Conservation (phyloP, 495 filamentous ascomycete species). For the Chlorociboria aeruginascens region DNA sequence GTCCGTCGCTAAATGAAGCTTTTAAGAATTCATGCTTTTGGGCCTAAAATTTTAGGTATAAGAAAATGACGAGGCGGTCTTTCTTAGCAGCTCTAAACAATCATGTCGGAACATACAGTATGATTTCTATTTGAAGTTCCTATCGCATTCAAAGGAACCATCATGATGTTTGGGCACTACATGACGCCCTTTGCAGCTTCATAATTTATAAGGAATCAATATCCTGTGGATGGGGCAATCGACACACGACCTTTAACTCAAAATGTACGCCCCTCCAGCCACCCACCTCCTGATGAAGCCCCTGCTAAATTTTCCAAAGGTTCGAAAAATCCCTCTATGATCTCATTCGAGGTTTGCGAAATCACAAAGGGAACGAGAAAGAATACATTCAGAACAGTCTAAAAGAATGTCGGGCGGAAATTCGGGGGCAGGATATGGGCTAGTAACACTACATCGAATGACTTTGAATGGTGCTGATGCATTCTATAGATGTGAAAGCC, state of each 20-base stretch:
- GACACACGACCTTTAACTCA: neutral
- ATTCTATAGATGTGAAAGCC: conserved; percentile 70
- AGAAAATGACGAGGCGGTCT: no score
- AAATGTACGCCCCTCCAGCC: conserved; percentile 6
- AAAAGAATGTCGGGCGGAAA: conserved; percentile 88
- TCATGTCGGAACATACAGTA: no score
- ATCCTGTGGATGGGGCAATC: no score
- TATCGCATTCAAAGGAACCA: no score
- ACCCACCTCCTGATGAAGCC: neutral
- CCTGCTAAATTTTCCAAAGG: conserved; percentile 39
- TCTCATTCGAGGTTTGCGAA: conserved; percentile 90
- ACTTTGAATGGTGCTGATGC: conserved; percentile 16
- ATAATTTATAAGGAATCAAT: no score
- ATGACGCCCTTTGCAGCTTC: no score
- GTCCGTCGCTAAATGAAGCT: no score
- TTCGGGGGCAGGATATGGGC: conserved; percentile 88
- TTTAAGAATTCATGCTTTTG: no score
- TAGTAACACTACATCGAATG: conserved; percentile 3
- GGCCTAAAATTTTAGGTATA: no score
- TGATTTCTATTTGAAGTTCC: no score
- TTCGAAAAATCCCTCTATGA: conserved; percentile 99
- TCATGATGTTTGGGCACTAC: no score
- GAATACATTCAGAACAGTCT: conserved; percentile 85
- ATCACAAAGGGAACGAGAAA: conserved; percentile 85
- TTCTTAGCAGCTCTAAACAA: no score